phyloP scores from a whole-genome alignment of 805 yeast genomes.

The Ogataea naganishii region DNA sequence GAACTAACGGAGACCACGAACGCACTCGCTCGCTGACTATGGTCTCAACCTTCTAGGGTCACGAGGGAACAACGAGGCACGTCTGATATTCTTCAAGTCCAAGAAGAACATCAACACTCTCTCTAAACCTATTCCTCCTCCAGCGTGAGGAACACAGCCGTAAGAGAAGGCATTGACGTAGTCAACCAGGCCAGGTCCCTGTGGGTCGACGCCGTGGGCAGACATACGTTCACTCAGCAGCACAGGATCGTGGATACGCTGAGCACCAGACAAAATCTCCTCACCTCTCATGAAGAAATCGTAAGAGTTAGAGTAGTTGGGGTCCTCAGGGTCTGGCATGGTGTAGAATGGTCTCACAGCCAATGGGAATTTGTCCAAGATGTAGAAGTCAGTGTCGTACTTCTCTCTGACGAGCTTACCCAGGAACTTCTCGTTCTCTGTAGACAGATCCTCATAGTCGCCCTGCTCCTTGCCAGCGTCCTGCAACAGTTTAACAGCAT shows the following conservation, averaged over 20 bases:
- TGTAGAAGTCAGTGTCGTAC: constrained; percentile 95
- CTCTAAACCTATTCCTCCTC: constrained; percentile 99
- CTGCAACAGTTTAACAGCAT: constrained; percentile 81
- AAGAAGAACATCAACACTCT: constrained; percentile 98
- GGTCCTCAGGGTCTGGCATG: constrained; percentile 93
- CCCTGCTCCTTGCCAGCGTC: constrained; percentile 82
- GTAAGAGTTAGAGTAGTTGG: constrained; percentile 92
- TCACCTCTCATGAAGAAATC: constrained; percentile 99
- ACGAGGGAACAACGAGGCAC: constrained; percentile 99
- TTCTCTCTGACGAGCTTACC: constrained; percentile 89
- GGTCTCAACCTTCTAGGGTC: constrained; percentile 95
- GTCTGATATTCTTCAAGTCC: constrained; percentile 93
- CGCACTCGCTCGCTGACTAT: constrained; percentile 28
- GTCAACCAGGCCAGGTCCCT: constrained; percentile 75
- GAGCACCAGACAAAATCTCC: constrained; percentile 98
- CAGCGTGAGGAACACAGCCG: constrained; percentile 99
- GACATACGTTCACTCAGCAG: constrained; percentile 75
- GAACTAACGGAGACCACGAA: no score
- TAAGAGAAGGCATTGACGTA: constrained; percentile 87
- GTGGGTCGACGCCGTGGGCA: constrained; percentile 75
- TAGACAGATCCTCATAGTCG: constrained; percentile 82
- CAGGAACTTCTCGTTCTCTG: constrained; percentile 90
- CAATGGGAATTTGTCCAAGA: constrained; percentile 96
- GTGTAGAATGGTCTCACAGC: constrained; percentile 98
- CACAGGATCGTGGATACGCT: constrained; percentile 93